phyloP scores from a whole-genome alignment of 352 stramenopile genomes.

The Vaucheria bursata region DNA sequence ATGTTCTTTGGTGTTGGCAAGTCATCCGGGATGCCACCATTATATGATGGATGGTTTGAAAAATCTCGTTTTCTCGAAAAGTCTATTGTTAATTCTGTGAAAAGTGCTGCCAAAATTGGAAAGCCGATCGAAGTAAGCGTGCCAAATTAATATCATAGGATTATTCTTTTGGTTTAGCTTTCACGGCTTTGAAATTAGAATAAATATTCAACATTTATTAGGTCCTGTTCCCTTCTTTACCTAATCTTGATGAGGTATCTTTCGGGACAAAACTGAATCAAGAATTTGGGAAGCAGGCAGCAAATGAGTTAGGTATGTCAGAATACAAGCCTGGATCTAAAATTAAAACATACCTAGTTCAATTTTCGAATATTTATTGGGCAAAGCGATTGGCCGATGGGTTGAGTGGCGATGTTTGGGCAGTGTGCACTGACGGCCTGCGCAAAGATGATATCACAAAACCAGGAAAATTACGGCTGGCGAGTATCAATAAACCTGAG shows the following conservation, averaged over 20 bases:
- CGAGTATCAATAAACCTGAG: constrained; percentile 36
- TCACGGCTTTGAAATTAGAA: too few species aligned
- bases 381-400: constrained; percentile 55
- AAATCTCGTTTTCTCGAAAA: constrained; percentile 45
- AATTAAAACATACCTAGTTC: constrained; percentile 57
- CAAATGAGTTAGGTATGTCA: constrained; percentile 55
- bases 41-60: constrained; percentile 63
- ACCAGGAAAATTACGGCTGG: constrained; percentile 36
- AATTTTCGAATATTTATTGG: constrained; percentile 64
- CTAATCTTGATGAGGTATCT: too few species aligned
- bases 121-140: constrained; percentile 50
- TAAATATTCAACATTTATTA: too few species aligned
- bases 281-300: constrained; percentile 58
- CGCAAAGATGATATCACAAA: constrained; percentile 54
- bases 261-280: constrained; percentile 62
- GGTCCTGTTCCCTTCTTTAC: too few species aligned
- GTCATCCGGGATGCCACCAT: constrained; percentile 57
- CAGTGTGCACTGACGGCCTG: constrained; percentile 49
- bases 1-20: constrained; percentile 21
- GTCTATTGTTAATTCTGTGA: constrained; percentile 28
- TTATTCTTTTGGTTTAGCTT: too few species aligned
- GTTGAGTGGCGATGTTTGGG: constrained; percentile 48
- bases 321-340: constrained; percentile 63
- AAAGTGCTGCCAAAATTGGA: constrained; percentile 25
- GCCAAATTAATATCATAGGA: too few species aligned